A percentile compares a stretch with the other conserved stretches of the same genome.
Evolutionary conservation across 768 basidiomycete genomes (phyloP).

Genomic region (Lentinula detonsa): DNA sequence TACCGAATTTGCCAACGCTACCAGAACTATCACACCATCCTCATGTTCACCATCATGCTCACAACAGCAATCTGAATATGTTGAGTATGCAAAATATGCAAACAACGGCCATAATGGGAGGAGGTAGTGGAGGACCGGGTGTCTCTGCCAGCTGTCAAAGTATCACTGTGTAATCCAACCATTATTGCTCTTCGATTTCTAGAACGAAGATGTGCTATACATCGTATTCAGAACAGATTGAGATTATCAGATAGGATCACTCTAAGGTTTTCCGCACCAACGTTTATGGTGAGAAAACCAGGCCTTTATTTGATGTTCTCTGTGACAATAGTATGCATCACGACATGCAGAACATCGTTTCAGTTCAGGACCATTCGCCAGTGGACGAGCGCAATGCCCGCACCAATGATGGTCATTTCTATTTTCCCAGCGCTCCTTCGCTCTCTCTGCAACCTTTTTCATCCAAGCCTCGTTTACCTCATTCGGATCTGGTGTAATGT

Average conservation of each 20-base stretch:
- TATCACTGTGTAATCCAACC: too few relatives aligned
- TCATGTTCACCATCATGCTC: background rate
- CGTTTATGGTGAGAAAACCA: slow-evolving; percentile 14
- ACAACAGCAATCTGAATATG: background rate
- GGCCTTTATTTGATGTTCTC: slow-evolving; percentile 11
- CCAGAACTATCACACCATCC: background rate
- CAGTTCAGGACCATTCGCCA: background rate
- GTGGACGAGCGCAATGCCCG: slow-evolving; percentile 11
- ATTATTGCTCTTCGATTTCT: too few relatives aligned
- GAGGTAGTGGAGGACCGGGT: background rate
- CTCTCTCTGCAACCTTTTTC: slow-evolving; percentile 9
- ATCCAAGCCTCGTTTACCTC: slow-evolving; percentile 7
- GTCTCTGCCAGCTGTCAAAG: background rate
- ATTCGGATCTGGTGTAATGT: background rate
- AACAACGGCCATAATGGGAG: background rate
- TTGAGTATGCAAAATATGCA: background rate
- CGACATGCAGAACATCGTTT: slow-evolving; percentile 11
- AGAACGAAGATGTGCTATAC: too few relatives aligned
- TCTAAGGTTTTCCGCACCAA: background rate
- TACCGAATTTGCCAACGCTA: background rate
- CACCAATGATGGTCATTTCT: slow-evolving; percentile 11
- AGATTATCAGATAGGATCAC: background rate
- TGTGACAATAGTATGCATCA: slow-evolving; percentile 11
- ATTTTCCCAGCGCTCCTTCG: slow-evolving; percentile 11
- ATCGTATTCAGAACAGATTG: too few relatives aligned